Base-by-base conservation (phyloP, 768 basidiomycete species). In the Pisolithus tinctorius region DNA sequence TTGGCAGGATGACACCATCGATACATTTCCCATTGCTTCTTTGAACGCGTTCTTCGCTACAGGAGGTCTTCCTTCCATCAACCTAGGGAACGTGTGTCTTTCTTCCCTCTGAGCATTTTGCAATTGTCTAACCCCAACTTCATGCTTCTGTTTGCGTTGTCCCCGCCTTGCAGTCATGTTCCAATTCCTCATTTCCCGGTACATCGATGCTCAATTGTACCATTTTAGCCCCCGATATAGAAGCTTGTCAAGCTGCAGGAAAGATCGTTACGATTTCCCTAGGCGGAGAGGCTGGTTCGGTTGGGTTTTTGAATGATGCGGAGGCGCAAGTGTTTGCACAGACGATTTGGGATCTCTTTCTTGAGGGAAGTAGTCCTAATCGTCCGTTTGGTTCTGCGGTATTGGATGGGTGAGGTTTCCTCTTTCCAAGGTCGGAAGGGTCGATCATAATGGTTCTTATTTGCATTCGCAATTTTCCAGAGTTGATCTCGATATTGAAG, bases 351-450 rank as follows among this genome's bases (percentile, higher is more conserved):
- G 47, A 66, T 46, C 53, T 84, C 45, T 87, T 88, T 65, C 69
- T 88, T 27, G 86, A 85, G 8, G 84, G 84, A 16, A 71, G 70
- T 1, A 80, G 77, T 52, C 62, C 63, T 26, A 84, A 79, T 14
- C 75, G 86, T 52, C 87, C 86, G 0, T 89, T 89, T 58, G 87
- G 87, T 25, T 65, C 57, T 53, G 87, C 85, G 3, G 74, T 87
- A 46, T 71, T 89, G 25, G 86, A 88, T 57, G 87, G 87, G 85
- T 86, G 40, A 14, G 63, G 47, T 56, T 31, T 47, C n/a, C 23
- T 10, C 14, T 43, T 20, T 31, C 7, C 25, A 13, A 20, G 2
- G 0, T 16, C 11, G 26, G 14, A 27, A 14, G 14, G 17, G 29
- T 31, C 17, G 26, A 4, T 13, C 13, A 6, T 43, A 1, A 14